Base-by-base conservation (phyloP, 257 asterid genomes). In the Ophiorrhiza pumila region DNA sequence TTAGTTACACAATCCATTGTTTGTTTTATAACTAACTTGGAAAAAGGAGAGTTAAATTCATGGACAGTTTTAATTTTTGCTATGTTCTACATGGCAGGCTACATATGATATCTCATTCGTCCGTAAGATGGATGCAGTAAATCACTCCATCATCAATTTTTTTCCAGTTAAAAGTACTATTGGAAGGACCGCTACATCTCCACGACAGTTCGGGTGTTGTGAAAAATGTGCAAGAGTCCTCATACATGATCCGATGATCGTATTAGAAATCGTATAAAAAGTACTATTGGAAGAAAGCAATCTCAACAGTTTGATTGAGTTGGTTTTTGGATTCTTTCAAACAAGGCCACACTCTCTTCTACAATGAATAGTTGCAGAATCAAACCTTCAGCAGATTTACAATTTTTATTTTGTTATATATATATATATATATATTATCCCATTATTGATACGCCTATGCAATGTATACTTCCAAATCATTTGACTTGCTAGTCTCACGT, bases 391-490 rank as follows among this genome's bases (percentile, higher is more conserved):
- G 72, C 72, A 32, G 0, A 47, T 68, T 13, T 68, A 50, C 68
- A 4, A 18, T n/a, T 22, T 29, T 31, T 68, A 47, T 18, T 68
- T 31, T 68, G 18, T 31, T 15, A 47, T 29, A 7, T 34, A 17
- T 41, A 50, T 18, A 0, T 2, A 1, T 18, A 61, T 15, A 22
- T 17, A 39, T n/a, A n/a, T n/a, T n/a, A 62, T 37, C 29, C n/a
- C n/a, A n/a, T 50, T 2, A 4, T 14, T 31, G 43, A 67, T 47
- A 34, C 53, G 52, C 31, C 82, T 80, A 83, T 70, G 56, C 65
- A 43, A 89, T 78, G 72, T 83, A 84, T 59, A 63, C 50, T 77
- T 77, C 80, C 32, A 89, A 74, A 78, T 78, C 82, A 64, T 87
- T 69, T 34, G 69, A 34, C 53, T 72, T 23, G 23, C 14, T 78